A percentile compares a stretch with the other conserved stretches of the same genome.
Evolutionary conservation across 768 basidiomycete genomes (phyloP).

Genomic region (Auriscalpium vulgare): DNA sequence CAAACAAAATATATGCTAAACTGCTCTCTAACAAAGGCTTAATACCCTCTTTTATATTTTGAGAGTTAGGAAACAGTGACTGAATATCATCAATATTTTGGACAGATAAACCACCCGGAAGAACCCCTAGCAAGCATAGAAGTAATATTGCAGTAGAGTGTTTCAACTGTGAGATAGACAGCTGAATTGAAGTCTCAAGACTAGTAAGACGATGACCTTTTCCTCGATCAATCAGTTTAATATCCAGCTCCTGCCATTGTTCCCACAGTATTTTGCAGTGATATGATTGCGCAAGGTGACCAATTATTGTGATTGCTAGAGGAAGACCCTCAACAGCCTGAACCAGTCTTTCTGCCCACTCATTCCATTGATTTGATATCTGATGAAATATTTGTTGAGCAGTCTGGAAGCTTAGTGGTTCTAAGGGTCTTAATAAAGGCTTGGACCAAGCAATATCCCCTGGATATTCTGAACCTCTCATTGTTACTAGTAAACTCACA

Average conservation of each 20-base stretch:
- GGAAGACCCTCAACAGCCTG: neutral
- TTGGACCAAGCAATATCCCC: neutral
- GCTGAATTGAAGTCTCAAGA: neutral
- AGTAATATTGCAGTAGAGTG: neutral
- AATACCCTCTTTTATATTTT: neutral
- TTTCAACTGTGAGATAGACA: neutral
- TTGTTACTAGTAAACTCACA: neutral
- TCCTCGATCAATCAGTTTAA: neutral
- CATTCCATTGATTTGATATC: neutral
- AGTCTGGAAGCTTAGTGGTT: neutral
- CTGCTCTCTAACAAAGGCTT: neutral
- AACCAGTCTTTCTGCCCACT: neutral
- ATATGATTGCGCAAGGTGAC: neutral
- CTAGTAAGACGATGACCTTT: neutral
- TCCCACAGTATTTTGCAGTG: neutral
- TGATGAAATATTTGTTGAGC: neutral
- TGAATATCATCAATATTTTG: neutral
- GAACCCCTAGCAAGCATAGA: neutral
- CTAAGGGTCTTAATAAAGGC: neutral
- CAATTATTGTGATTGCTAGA: neutral
- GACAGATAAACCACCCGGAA: neutral
- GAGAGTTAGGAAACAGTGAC: neutral
- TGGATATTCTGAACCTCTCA: neutral
- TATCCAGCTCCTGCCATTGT: neutral
- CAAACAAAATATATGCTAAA: neutral